Base-by-base conservation (phyloP, 1,139 yeast genomes). In the Debaryomycetaceae sp. region DNA sequence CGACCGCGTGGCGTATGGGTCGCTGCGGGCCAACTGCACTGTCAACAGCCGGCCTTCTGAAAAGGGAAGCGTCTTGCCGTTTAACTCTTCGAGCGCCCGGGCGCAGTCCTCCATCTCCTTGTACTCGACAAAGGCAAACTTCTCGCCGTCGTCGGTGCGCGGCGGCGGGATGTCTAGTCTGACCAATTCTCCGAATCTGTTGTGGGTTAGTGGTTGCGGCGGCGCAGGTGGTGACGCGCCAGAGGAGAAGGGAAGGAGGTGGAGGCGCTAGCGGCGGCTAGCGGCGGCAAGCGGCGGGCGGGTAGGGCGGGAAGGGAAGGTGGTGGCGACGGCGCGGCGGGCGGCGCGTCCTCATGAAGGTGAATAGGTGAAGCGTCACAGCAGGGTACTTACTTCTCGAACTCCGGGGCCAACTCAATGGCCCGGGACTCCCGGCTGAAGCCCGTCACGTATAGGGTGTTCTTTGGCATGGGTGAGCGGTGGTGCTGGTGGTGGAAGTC, bases 131-230 rank as follows among this genome's bases (percentile, higher is more conserved):
- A 80, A 81, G n/a, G 86, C 88, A 46, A 69, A 80, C 43, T 79
- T 78, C 44, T 75, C 68, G 28, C 81, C 78, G 39, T 74, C 78
- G 36, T 73, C 72, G 18, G 74, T 65, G 53, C 80, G 70, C 35
- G 85, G 81, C 33, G 85, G 84, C 22, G 85, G 82, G 35, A 80
- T 76, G 44, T 76, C 84, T 38, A 81, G 75, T 53, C 84, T 69
- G 34, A 77, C 75, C 31, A 80, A 59, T 42, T 72, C 73, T 29
- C 88, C 88, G 44, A 53, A 76, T 51, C 83, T 77, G 16, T 9
- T 4, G n/a, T 10, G 17, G 16, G 49, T 42, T 44, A 46, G 51
- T 47, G 25, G 25, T 13, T n/a, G n/a, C n/a, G n/a, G n/a, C n/a
- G n/a, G n/a, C n/a, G n/a, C n/a, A n/a, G n/a, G n/a, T n/a, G n/a